phyloP scores from a whole-genome alignment of 2,329 filamentous ascomycete species.

The Penicillium digitatum region DNA sequence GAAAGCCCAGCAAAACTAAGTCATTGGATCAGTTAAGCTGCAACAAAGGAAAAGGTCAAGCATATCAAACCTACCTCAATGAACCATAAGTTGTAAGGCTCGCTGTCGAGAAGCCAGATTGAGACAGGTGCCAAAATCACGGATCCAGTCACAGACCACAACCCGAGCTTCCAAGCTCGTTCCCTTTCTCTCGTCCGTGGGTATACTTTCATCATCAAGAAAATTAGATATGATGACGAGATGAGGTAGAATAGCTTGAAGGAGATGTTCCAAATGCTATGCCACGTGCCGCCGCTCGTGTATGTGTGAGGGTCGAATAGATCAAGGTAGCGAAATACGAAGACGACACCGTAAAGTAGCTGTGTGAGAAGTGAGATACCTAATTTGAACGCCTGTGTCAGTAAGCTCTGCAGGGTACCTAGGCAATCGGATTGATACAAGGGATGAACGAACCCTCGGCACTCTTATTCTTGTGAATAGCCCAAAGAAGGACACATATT shows the following conservation, averaged over 20 bases:
- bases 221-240: constrained; percentile 80
- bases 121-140: constrained; percentile 67
- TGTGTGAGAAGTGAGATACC: constrained; percentile 88
- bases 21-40: background rate
- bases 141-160: constrained; percentile 62
- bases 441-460: constrained; percentile 62
- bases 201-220: constrained; percentile 79
- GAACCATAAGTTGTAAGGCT: constrained; percentile 41
- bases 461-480: constrained; percentile 82
- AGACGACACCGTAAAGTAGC: constrained; percentile 79
- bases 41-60: background rate
- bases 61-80: constrained; percentile 35
- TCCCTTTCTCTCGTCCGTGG: constrained; percentile 86
- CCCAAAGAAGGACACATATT: constrained; percentile 85
- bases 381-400: constrained; percentile 33
- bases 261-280: constrained; percentile 45
- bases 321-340: constrained; percentile 81
- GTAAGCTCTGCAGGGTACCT: background rate
- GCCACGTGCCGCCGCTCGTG: background rate
- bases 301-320: constrained; percentile 55
- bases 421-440: constrained; percentile 1
- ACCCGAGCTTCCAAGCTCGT: constrained; percentile 87
- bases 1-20: constrained; percentile 77
- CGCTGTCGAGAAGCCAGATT: constrained; percentile 64
- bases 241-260: constrained; percentile 88